Conservation (phyloP, 495 filamentous ascomycete species). For the Aspergillus baeticus region DNA sequence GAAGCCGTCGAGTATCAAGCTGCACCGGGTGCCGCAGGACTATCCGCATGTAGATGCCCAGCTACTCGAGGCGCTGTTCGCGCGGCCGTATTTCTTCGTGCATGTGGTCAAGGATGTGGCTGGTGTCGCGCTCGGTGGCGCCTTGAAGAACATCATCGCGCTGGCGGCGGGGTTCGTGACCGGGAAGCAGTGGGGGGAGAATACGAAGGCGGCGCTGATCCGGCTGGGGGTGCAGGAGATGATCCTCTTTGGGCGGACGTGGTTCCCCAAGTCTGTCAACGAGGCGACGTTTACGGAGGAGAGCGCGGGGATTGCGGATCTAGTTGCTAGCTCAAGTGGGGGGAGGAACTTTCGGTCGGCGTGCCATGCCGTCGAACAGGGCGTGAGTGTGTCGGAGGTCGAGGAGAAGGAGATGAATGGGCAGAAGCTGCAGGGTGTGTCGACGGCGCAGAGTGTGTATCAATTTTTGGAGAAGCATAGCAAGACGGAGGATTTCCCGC, state of each 20-base stretch:
- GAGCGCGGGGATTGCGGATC: constrained; percentile 82
- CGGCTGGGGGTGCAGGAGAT: constrained; percentile 82
- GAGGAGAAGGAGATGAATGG: constrained; percentile 82
- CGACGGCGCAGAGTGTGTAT: constrained; percentile 79
- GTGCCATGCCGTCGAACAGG: constrained; percentile 76
- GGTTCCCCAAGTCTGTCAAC: constrained; percentile 70
- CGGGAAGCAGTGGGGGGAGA: constrained; percentile 87
- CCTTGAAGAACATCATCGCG: constrained; percentile 89
- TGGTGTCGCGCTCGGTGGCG: constrained; percentile 83
- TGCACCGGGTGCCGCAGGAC: constrained; percentile 64
- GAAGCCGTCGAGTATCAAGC: constrained; percentile 38
- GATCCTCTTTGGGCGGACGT: constrained; percentile 81
- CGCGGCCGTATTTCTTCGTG: constrained; percentile 90
- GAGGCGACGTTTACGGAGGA: constrained; percentile 86
- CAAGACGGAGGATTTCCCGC: constrained; percentile 71
- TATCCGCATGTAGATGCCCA: constrained; percentile 73
- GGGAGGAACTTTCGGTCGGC: constrained; percentile 75
- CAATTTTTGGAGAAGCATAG: constrained; percentile 68
- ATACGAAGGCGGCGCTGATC: constrained; percentile 91
- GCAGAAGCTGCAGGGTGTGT: constrained; percentile 89
- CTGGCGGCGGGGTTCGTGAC: constrained; percentile 86
- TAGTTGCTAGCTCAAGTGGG: constrained; percentile 80
- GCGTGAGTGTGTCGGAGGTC: constrained; percentile 68
- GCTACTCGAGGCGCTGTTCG: constrained; percentile 74
- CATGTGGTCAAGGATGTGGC: constrained; percentile 80